Evolutionary conservation across 345 rosid species (phyloP).

Genomic region (Chamaenerion angustifolium): DNA sequence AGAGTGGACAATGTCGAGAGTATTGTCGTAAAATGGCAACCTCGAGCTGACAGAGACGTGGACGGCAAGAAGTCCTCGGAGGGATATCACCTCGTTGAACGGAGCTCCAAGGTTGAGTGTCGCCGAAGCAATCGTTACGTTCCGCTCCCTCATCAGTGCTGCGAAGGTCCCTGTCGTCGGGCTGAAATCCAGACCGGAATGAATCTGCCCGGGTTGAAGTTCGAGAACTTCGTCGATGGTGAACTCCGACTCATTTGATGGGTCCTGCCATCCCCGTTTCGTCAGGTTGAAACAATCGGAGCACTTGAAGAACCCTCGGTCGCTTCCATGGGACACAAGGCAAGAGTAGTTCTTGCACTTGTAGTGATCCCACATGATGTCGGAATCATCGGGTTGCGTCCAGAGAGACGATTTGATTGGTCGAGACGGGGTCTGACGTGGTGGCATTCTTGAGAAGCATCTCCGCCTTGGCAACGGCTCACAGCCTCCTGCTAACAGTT

Average conservation of each 20-base stretch:
- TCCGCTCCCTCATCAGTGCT: constrained; percentile 41
- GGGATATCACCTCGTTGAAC: constrained; percentile 39
- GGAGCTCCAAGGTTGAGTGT: constrained; percentile 38
- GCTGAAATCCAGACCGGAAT: constrained; percentile 41
- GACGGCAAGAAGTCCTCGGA: constrained; percentile 36
- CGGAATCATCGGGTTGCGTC: constrained; percentile 25
- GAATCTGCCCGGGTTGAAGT: constrained; percentile 33
- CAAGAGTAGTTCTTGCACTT: constrained; percentile 43
- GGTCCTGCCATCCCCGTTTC: constrained; percentile 26
- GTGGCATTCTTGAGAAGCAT: constrained; percentile 35
- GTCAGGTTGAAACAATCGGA: constrained; percentile 37
- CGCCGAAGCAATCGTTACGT: constrained; percentile 27
- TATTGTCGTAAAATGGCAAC: constrained; percentile 43
- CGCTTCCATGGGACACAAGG: constrained; percentile 23
- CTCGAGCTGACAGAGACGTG: constrained; percentile 37
- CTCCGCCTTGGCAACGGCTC: constrained; percentile 47
- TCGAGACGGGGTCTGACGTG: constrained; percentile 18
- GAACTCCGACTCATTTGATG: constrained; percentile 26
- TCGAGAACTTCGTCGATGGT: constrained; percentile 33
- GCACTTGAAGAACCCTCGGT: constrained; percentile 43
- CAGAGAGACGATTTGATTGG: constrained; percentile 28
- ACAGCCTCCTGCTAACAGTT: constrained; percentile 33
- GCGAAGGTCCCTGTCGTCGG: constrained; percentile 41
- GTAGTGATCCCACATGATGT: constrained; percentile 36
- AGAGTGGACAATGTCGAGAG: constrained; percentile 40